These are phyloP conservation scores for Peronospora farinosa DNA, from an alignment of 352 stramenopile species.

Conservation along the genomic window DNA sequence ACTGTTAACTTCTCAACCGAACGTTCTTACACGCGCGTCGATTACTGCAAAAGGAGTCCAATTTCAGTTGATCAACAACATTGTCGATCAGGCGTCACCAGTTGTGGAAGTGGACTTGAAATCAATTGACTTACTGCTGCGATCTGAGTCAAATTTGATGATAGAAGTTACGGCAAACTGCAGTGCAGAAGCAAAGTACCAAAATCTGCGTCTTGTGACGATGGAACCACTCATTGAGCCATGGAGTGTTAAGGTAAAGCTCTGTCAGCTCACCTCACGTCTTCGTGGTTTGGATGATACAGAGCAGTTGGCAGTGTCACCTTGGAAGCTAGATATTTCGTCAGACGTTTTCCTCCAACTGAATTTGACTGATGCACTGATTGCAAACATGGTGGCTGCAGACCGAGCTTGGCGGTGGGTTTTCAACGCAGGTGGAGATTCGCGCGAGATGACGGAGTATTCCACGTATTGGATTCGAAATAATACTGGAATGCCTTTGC, in stretches of 20 bases:
- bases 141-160: conserved; percentile 30
- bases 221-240: conserved; percentile 79
- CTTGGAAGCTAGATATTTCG: conserved; percentile 55
- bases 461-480: conserved; percentile 86
- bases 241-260: conserved; percentile 47
- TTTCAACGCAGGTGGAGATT: conserved; percentile 55
- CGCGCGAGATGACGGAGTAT: conserved; percentile 70
- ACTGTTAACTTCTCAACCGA: conserved; percentile 3
- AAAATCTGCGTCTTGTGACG: conserved; percentile 75
- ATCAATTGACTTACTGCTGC: conserved; percentile 29
- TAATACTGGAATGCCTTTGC: conserved; percentile 69
- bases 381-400: conserved; percentile 72
- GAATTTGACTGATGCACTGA: conserved; percentile 78
- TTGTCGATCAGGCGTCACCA: conserved; percentile 71
- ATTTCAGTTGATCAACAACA: conserved; percentile 78
- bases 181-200: conserved; percentile 69
- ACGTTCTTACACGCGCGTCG: conserved; percentile 30
- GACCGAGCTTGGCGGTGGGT: conserved; percentile 78
- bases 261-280: conserved; percentile 30
- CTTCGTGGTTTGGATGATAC: conserved; percentile 17
- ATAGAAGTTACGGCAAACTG: conserved; percentile 37
- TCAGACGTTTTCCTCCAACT: conserved; percentile 61
- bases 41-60: conserved; percentile 38
- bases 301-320: conserved; percentile 13
- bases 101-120: conserved; percentile 62